Conservation (phyloP, 371 early-diverging fungal species). For the Circinella umbellata region DNA sequence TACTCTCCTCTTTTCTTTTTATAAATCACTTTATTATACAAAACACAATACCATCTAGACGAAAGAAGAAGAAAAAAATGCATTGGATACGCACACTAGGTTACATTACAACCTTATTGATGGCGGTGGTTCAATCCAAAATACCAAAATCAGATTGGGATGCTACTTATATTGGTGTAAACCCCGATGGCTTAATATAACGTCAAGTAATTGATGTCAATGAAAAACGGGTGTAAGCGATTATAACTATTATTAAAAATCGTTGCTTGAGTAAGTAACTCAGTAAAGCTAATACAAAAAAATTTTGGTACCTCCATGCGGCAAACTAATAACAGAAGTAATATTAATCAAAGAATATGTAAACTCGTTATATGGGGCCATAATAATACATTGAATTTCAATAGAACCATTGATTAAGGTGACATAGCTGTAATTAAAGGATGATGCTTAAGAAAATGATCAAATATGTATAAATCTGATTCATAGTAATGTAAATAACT, state of each 20-base stretch:
- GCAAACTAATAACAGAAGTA: slow-evolving; percentile 31
- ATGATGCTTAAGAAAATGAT: slow-evolving; percentile 35
- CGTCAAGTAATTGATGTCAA: slow-evolving; percentile 80
- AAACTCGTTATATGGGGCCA: slow-evolving; percentile 64
- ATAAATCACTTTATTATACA: too few relatives aligned
- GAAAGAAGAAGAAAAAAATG: not conserved
- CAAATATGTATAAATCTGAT: not conserved
- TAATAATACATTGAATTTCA: slow-evolving; percentile 74
- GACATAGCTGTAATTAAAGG: slow-evolving; percentile 70
- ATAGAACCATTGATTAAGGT: slow-evolving; percentile 63
- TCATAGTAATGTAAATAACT: too few relatives aligned
- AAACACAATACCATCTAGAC: too few relatives aligned
- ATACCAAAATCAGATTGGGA: slow-evolving; percentile 68
- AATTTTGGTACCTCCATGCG: too few relatives aligned
- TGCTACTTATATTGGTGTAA: slow-evolving; percentile 70
- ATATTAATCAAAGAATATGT: slow-evolving; percentile 60
- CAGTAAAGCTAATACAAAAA: too few relatives aligned
- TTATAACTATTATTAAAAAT: too few relatives aligned
- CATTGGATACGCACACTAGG: not conserved
- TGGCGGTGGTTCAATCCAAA: not conserved
- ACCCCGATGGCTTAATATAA: slow-evolving; percentile 68
- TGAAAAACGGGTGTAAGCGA: slow-evolving; percentile 70
- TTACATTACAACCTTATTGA: not conserved
- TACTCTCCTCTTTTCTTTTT: not conserved
- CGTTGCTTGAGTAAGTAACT: too few relatives aligned